Percentiles rank a stretch among this genome's conserved stretches.
Conservation (phyloP, 2,329 filamentous ascomycete species). For the Pseudogymnoascus sp. region DNA sequence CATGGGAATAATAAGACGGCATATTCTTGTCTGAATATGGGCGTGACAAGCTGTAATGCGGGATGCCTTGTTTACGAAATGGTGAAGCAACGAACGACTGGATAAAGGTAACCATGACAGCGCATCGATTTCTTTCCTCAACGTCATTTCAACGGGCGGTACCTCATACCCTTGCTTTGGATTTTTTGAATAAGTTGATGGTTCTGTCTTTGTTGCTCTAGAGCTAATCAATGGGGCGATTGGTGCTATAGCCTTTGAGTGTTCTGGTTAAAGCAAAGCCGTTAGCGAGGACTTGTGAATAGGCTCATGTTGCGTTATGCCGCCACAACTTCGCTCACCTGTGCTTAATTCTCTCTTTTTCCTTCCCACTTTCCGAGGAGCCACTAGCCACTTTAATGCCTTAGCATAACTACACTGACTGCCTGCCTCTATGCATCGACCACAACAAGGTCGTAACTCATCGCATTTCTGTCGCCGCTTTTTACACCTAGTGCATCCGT, state of each 20-base stretch:
- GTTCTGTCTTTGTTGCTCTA: background rate
- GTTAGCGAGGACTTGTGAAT: background rate
- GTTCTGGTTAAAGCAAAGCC: background rate
- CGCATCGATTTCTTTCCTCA: conserved; percentile 30
- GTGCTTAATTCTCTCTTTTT: conserved; percentile 28
- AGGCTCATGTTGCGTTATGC: background rate
- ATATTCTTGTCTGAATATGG: conserved; percentile 35
- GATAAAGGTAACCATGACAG: conserved; percentile 31
- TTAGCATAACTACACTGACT: conserved; percentile 34
- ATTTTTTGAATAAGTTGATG: conserved; percentile 1
- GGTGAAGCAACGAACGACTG: conserved; percentile 33
- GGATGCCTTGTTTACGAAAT: conserved; percentile 36
- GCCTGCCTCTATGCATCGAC: conserved; percentile 30
- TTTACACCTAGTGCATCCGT: conserved; percentile 38
- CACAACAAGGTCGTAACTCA: conserved; percentile 34
- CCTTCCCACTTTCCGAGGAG: conserved; percentile 34
- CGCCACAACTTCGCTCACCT: conserved; percentile 32
- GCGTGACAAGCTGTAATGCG: conserved; percentile 35
- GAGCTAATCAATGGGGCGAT: background rate
- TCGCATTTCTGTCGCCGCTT: conserved; percentile 39
- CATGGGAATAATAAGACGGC: conserved; percentile 37
- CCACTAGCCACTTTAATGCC: conserved; percentile 36
- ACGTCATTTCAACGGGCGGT: conserved; percentile 15
- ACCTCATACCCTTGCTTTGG: background rate
- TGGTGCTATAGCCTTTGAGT: background rate